Evolutionary conservation across 2,329 filamentous ascomycete species (phyloP), one percentile per base, ranked within the genome.

Genomic region (Nemania diffusa): DNA sequence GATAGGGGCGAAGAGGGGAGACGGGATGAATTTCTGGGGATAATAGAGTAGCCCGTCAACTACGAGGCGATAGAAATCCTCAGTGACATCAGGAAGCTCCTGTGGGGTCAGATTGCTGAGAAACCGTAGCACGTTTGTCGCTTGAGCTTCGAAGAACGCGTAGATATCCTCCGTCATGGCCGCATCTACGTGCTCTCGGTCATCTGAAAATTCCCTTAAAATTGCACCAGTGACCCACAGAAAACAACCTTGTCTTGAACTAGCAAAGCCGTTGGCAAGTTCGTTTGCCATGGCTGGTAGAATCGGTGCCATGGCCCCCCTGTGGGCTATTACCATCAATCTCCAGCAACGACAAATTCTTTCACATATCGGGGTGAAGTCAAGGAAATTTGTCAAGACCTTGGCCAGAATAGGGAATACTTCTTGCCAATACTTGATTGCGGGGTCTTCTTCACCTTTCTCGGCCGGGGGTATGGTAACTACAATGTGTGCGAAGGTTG

Each of bases 171-270:
- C 90, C 17, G 92, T 92, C 5, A 93, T 97, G n/a, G 87, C 84
- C 57, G 90, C 86, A 62, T 95, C 91, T 22, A 98, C 92, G 68
- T 92, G 89, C 73, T 97, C 94, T 48, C 92, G 89, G 48, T 95
- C 94, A 73, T 97, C 93, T 0, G 93, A 96, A 77, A 98, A 99
- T 79, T 99, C 96, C 66, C 96, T 91, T 32, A 99, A 87, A 69
- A 99, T 97, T 8, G 95, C 93, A 71, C 94, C 92, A 1, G 95
- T 97, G 1, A 96, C 95, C 96, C 96, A 99, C n/a, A 99, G 85
- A 85, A 99, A 99, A 78, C 95, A 97, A 13, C 96, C 96, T 80
- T 99, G 95, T 68, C 90, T 88, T 11, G 95, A 97, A 20, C 88
- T 86, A 62, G 91, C 87, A 78, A 99, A 99, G 4, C 95, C 94